These are phyloP conservation scores for Karstenula rhodostoma DNA, from an alignment of 2,329 filamentous ascomycete genomes.

Conservation along the genomic window DNA sequence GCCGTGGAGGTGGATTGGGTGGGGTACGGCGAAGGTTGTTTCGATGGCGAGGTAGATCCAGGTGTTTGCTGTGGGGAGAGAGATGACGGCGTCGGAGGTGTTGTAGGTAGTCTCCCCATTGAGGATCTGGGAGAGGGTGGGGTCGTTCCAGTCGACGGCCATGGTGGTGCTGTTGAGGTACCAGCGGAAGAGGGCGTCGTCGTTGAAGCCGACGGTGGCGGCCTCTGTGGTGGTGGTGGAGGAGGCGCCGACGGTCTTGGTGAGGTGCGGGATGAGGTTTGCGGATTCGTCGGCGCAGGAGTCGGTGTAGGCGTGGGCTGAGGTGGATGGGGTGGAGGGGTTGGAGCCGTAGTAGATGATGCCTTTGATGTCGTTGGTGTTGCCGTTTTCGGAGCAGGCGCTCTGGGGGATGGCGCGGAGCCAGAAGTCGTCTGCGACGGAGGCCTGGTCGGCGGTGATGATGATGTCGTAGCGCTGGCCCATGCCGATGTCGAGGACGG, in stretches of 20 bases:
- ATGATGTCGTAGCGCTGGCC: slow-evolving; percentile 52
- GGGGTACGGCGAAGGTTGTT: slow-evolving; percentile 44
- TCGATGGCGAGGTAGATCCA: slow-evolving; percentile 54
- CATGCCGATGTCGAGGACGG: slow-evolving; percentile 51
- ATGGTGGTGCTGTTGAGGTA: slow-evolving; percentile 51
- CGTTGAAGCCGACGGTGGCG: slow-evolving; percentile 40
- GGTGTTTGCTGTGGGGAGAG: slow-evolving; percentile 34
- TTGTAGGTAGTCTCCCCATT: slow-evolving; percentile 43
- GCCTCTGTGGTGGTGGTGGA: slow-evolving; percentile 36
- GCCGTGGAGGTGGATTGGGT: slow-evolving; percentile 44
- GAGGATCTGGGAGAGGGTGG: slow-evolving; percentile 48
- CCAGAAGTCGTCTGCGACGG: slow-evolving; percentile 44
- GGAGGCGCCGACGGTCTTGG: slow-evolving; percentile 44
- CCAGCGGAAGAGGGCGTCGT: slow-evolving; percentile 52
- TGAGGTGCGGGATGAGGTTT: slow-evolving; percentile 36
- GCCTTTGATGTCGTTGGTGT: slow-evolving; percentile 43
- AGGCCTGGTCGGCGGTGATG: slow-evolving; percentile 44
- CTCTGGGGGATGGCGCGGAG: slow-evolving; percentile 51
- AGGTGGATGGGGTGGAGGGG: slow-evolving; percentile 39
- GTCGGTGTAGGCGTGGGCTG: slow-evolving; percentile 44
- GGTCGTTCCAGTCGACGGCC: slow-evolving; percentile 49
- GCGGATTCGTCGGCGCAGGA: slow-evolving; percentile 49
- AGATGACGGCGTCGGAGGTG: slow-evolving; percentile 39
- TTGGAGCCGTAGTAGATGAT: slow-evolving; percentile 50
- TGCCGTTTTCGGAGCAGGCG: slow-evolving; percentile 47